Evolutionary conservation across 2,329 filamentous ascomycete genomes (phyloP), one percentile per base, ranked within the genome.

Genomic region (Paecilomyces niveus): DNA sequence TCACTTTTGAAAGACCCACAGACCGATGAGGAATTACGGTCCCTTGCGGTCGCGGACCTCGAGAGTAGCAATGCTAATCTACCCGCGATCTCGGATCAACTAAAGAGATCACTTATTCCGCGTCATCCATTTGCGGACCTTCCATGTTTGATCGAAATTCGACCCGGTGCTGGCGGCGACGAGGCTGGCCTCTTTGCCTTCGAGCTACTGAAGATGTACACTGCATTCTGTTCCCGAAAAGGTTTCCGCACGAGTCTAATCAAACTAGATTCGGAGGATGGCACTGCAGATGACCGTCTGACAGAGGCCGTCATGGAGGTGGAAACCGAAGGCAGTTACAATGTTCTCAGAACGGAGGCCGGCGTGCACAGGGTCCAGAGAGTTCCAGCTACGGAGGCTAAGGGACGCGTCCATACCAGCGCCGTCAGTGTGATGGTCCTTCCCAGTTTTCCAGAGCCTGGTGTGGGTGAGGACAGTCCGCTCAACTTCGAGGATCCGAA

Each of bases 281-380:
- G 82, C 54, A 76, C 78, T 8, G 80, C 81, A 3, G 89, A 92
- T 62, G 77, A 83, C 26, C 87, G 90, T 6, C 80, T 97, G 2
- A 86, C 89, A 57, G 94, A 97, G 78, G 94, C 90, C 7, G 85
- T 99, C 24, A 81, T 99, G 26, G 92, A 97, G 72, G 80, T 99
- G 35, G 84, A 88, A 59, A 83, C 86, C 54, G 77, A 84, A 1
- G 90, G 90, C 31, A 87, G 92, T 22, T 99, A 96, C 74, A 90
- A 89, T 60, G 70, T 85, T 1, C 85, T 99, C 67, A 85, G 93
- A 61, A 88, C 88, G 66, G 94, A 99, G 75, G 90, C 93, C 2
- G 94, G 94, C 32, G 94, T 99, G 64, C 94, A 99, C 72, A 85
- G 94, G 29, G 94, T 99, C 0, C 94, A 99, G 78, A 86, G 94